A percentile compares a stretch with the other conserved stretches of the same genome.
phyloP scores from a whole-genome alignment of 2,329 filamentous ascomycete genomes.

The Spiromastix sp. region DNA sequence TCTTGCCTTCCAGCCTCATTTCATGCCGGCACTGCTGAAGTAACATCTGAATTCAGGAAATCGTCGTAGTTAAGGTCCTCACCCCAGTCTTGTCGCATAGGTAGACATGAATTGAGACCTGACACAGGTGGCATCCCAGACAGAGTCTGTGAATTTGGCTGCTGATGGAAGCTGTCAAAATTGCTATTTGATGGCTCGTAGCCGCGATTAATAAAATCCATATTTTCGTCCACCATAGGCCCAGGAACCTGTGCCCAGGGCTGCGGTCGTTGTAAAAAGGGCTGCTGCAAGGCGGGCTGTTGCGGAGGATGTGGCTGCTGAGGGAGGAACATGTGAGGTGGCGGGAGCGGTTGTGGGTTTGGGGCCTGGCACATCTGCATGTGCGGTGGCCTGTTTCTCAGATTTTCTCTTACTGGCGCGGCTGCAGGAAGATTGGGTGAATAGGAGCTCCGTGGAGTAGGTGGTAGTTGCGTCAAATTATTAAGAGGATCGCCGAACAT shows the following conservation, averaged over 20 bases:
- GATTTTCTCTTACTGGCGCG: too few species aligned
- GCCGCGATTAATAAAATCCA: not conserved
- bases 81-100: not conserved
- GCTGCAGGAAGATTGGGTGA: too few species aligned
- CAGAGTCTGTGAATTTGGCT: too few species aligned
- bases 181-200: too few species aligned
- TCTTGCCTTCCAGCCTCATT: not conserved
- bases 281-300: not conserved
- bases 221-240: not conserved
- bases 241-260: too few species aligned
- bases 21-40: conserved; percentile 1
- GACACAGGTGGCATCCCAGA: not conserved
- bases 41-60: conserved; percentile 2
- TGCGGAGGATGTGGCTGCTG: not conserved
- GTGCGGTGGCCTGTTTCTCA: not conserved
- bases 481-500: too few species aligned
- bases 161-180: too few species aligned
- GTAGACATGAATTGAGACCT: conserved; percentile 2
- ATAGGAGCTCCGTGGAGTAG: conserved; percentile 6
- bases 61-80: conserved; percentile 1
- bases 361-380: not conserved
- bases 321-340: not conserved
- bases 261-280: not conserved
- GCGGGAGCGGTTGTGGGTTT: not conserved
- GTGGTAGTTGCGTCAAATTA: conserved; percentile 15